A percentile compares a stretch with the other conserved stretches of the same genome.
Conservation (phyloP, 2,329 filamentous ascomycete species). For the Magnaporthiopsis incrustans region DNA sequence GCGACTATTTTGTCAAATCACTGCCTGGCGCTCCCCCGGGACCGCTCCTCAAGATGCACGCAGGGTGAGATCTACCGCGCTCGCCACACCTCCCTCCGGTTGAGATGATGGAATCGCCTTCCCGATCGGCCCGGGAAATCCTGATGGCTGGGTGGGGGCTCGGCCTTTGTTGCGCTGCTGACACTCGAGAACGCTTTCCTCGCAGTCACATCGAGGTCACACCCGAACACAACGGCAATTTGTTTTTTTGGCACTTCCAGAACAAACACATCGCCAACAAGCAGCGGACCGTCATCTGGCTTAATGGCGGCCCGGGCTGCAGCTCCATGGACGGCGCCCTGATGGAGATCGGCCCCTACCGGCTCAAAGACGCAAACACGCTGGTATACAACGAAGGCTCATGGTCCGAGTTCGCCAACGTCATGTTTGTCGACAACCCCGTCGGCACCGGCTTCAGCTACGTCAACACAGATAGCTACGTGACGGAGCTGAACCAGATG, state of each 20-base stretch:
- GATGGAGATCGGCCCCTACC: slow-evolving; percentile 94
- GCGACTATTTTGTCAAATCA: slow-evolving; percentile 82
- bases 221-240: slow-evolving; percentile 76
- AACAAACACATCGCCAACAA: slow-evolving; percentile 87
- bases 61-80: slow-evolving; percentile 58
- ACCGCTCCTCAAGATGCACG: slow-evolving; percentile 90
- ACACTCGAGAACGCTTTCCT: neutral
- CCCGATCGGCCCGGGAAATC: slow-evolving; percentile 16
- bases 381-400: slow-evolving; percentile 84
- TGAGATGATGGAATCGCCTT: neutral
- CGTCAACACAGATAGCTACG: slow-evolving; percentile 78
- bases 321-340: slow-evolving; percentile 94
- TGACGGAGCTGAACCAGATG: slow-evolving; percentile 84
- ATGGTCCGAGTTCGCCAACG: slow-evolving; percentile 96
- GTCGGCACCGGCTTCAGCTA: slow-evolving; percentile 93
- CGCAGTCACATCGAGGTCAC: slow-evolving; percentile 84
- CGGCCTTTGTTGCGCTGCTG: too few species aligned
- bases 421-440: slow-evolving; percentile 95
- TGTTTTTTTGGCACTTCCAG: slow-evolving; percentile 98
- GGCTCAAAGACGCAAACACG: slow-evolving; percentile 61
- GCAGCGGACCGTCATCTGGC: slow-evolving; percentile 78
- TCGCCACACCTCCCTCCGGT: neutral
- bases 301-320: slow-evolving; percentile 94
- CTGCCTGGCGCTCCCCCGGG: slow-evolving; percentile 77
- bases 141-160: too few species aligned